Base-by-base conservation (phyloP, 768 basidiomycete genomes). In the Auricularia heimuer region DNA sequence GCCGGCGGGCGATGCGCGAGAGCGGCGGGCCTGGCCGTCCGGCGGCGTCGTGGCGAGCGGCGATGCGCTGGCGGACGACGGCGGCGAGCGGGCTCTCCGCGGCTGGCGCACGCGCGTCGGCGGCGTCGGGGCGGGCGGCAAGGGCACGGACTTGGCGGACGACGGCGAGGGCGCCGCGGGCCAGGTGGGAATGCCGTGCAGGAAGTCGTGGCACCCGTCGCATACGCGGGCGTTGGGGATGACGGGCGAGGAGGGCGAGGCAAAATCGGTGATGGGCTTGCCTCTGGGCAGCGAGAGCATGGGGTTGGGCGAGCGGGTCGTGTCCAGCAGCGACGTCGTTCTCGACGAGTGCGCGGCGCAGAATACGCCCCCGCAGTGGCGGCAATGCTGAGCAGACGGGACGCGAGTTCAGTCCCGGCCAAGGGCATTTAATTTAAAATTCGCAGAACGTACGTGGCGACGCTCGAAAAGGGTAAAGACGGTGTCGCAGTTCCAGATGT, bases 281-380 rank as follows among this genome's bases (percentile, higher is more conserved):
- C 83, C 82, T 66, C 85, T 82, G 1, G 90, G 90, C 1, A 90
- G 90, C 54, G 39, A 42, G 39, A 42, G 39, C 39, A 42, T 87
- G 78, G 60, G 90, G 75, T 74, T 92, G 90, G 62, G 77, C 72
- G 47, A 92, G 85, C 63, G 80, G 8, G 88, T 82, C n/a, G 87
- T 82, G 71, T 92, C 90, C 63, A 92, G 81, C 3, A 92, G 83
- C 12, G 82, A 77, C 0, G 87, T 90, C 4, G 78, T 71, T 64
- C 82, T 82, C 4, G 81, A 76, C 1, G 85, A 82, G 72, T 90
- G 92, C 4, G 80, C 73, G 61, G 74, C 73, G 75, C 90, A 92
- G 73, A 85, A 91, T 36, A 92, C 77, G 67, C 88, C 89, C 62
- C 90, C 90, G 68, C 90, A 92, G 72, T 91, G 92, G 73, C 90